Base-by-base conservation (phyloP, 2,329 filamentous ascomycete genomes). In the Colletotrichum sp. region DNA sequence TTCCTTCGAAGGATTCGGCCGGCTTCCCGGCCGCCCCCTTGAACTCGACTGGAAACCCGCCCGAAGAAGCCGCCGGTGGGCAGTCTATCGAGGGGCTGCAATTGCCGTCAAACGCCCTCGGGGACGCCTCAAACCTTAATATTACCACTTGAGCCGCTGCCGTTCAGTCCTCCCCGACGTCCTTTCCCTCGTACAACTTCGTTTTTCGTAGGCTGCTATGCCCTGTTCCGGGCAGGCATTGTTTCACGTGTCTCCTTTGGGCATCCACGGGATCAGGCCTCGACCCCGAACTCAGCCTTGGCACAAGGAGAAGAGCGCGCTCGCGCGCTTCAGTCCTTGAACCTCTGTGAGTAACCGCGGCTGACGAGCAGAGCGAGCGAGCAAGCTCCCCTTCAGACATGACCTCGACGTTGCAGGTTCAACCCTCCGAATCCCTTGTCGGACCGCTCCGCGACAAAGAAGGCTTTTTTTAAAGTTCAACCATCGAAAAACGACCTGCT, bases 201-300 rank as follows among this genome's bases (percentile, higher is more conserved):
- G 43, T 21, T 52, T 52, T 52, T 24, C 43, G 43, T 52, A 52
- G 43, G 39, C 26, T 43, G 30, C 13, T n/a, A 24, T 61, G 61
- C 30, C 43, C 70, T 30, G 28, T 59, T 65, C 21, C 43, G 73
- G 70, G 48, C 34, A 73, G 26, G 26, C 36, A 12, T 32, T 43
- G 73, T 73, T 75, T 75, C 73, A 75, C 63, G 21, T 60, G 59
- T 65, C 64, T 65, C 30, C 32, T 73, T 73, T 60, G 34, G 73
- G 57, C 26, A 18, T 18, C 36, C 24, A 59, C 13, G 28, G 28
- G 64, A 24, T 68, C 70, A 55, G 6, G 28, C 14, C 43, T 28
- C 4, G 9, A 48, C 55, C 67, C 14, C 43, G 26, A 60, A 16
- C 73, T 73, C 68, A 36, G 18, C 34, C 43, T 52, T 21, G 43